Evolutionary conservation across 1,284 basidiomycete genomes (phyloP), one percentile per base, ranked within the genome.

Genomic region (Microbotryum scabiosae): DNA sequence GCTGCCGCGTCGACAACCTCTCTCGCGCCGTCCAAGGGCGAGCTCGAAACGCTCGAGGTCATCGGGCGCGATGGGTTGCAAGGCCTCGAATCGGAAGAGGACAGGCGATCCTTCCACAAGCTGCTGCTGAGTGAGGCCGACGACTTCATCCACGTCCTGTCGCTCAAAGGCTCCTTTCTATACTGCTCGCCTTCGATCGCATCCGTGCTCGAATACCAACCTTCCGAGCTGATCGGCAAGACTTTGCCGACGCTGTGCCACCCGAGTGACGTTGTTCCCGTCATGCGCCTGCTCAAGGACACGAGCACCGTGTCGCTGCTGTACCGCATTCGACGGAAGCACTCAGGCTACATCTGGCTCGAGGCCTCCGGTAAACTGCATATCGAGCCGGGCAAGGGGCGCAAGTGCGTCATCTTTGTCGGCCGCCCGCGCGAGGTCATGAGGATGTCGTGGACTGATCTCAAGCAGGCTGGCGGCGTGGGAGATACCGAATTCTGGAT

Each of bases 221-320:
- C 90, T 3, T 57, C 84, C 48, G 90, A 94, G 65, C 82, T 97
- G 60, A 58, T 91, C 28, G 89, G 89, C 58, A 83, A 83, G 73
- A 81, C 82, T 46, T 78, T 96, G 66, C 82, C 51, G 85, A 91
- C 73, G 79, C 72, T 90, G 62, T 90, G 90, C 65, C 90, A 96
- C 73, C 86, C 86, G 0, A 86, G 86, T 56, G 93, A 97, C 73
- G 81, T 91, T 45, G 87, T 94, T 1, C 90, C 91, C 0, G 82
- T 96, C 65, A 87, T 90, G 82, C 83, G 93, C 49, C 90, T 94
- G 77, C 80, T 97, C 65, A 97, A 97, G 75, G 92, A 96, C 16
- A 72, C 72, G 65, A 77, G 77, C 57, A 73, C 79, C 1, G 86
- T 91, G 57, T 83, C 88, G 73, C 77, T 92, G 16, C 80, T 90